Evolutionary conservation across 176 grass and related monocot species (phyloP).

Genomic region (Triticum monococcum): DNA sequence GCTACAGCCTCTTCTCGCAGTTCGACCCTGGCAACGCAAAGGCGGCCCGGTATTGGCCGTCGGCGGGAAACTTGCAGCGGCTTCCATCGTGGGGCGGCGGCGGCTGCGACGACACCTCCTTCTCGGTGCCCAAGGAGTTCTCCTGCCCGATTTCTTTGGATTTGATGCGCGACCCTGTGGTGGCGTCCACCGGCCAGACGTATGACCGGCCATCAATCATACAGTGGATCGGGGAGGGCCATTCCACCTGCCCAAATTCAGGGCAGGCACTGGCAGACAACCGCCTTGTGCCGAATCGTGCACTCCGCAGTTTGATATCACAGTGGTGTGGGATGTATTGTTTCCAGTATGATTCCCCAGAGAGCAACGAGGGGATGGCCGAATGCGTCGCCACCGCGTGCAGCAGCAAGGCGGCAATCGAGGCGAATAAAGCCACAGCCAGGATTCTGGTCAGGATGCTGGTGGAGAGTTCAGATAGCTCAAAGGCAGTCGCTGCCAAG

Average conservation of each 20-base stretch:
- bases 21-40: slow-evolving; percentile 48
- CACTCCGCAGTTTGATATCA: slow-evolving; percentile 77
- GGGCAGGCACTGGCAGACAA: slow-evolving; percentile 60
- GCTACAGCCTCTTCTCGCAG: slow-evolving; percentile 76
- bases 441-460: slow-evolving; percentile 70
- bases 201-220: slow-evolving; percentile 88
- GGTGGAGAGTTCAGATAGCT: slow-evolving; percentile 38
- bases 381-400: slow-evolving; percentile 60
- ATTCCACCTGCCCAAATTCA: slow-evolving; percentile 87
- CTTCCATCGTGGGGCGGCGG: slow-evolving; percentile 49
- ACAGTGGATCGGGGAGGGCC: slow-evolving; percentile 94
- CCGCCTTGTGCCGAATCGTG: slow-evolving; percentile 56
- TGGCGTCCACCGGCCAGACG: slow-evolving; percentile 86
- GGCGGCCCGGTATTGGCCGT: slow-evolving; percentile 24
- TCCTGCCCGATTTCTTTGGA: slow-evolving; percentile 94
- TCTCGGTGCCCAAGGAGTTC: slow-evolving; percentile 88
- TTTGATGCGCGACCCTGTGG: slow-evolving; percentile 79
- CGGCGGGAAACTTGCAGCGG: slow-evolving; percentile 36
- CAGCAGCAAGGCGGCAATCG: slow-evolving; percentile 64
- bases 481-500: slow-evolving; percentile 55
- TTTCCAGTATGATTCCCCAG: slow-evolving; percentile 68
- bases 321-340: slow-evolving; percentile 74
- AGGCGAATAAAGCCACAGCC: slow-evolving; percentile 65
- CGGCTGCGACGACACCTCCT: slow-evolving; percentile 58
- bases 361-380: slow-evolving; percentile 52